These are phyloP conservation scores for Nasturtium officinale DNA, from an alignment of 345 rosid genomes.

Conservation along the genomic window DNA sequence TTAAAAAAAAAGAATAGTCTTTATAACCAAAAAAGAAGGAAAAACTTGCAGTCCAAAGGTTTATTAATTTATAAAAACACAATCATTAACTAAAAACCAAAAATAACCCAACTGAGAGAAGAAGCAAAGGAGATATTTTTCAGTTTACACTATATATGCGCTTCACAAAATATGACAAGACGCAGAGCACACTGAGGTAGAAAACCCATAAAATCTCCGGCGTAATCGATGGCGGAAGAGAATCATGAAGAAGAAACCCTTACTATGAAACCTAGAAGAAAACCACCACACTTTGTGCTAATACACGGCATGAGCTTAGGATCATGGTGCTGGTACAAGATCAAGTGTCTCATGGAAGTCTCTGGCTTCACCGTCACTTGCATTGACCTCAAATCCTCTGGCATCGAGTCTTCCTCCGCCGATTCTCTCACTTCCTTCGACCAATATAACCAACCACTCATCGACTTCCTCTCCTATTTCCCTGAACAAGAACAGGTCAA, in stretches of 20 bases:
- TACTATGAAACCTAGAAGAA: slow-evolving; percentile 4
- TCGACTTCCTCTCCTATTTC: slow-evolving; percentile 60
- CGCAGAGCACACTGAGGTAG: neutral
- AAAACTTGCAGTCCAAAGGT: neutral
- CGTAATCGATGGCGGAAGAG: slow-evolving; percentile 49
- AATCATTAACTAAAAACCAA: neutral
- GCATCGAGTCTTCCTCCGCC: slow-evolving; percentile 58
- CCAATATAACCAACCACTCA: slow-evolving; percentile 75
- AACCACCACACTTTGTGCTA: slow-evolving; percentile 67
- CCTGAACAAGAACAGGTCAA: slow-evolving; percentile 65
- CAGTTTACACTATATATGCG: slow-evolving; percentile 27
- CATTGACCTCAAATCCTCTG: slow-evolving; percentile 73
- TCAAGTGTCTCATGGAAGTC: slow-evolving; percentile 72
- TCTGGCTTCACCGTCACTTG: slow-evolving; percentile 79
- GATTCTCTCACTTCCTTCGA: slow-evolving; percentile 59
- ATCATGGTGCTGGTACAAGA: slow-evolving; percentile 96
- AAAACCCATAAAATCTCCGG: slow-evolving; percentile 15
- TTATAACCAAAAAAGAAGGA: neutral
- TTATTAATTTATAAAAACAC: neutral
- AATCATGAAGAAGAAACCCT: slow-evolving; percentile 24
- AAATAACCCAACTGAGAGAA: neutral
- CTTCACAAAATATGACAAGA: slow-evolving; percentile 25
- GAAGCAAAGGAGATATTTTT: slow-evolving; percentile 7
- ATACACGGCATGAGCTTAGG: slow-evolving; percentile 83
- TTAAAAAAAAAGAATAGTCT: no score